A percentile compares a stretch with the other conserved stretches of the same genome.
phyloP scores from a whole-genome alignment of 2,329 filamentous ascomycete genomes.

The Macroventuria anomochaeta region DNA sequence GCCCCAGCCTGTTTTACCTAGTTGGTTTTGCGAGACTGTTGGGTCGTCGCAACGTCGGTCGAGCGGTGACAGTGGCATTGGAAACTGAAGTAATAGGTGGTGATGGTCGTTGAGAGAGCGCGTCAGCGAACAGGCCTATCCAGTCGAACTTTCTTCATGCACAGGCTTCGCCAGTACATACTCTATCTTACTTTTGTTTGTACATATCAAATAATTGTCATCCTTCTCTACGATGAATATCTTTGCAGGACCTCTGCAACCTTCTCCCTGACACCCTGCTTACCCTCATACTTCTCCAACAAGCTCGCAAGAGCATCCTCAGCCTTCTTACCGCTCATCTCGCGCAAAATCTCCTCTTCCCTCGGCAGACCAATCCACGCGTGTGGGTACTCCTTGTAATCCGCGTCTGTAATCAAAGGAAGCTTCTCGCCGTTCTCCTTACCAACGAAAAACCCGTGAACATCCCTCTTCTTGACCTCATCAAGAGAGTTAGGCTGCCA shows the following conservation, averaged over 20 bases:
- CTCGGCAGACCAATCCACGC: conserved; percentile 72
- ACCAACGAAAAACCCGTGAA: conserved; percentile 71
- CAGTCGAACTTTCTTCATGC: too few relatives aligned
- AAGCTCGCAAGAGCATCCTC: conserved; percentile 51
- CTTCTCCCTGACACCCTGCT: conserved; percentile 63
- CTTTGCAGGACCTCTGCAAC: conserved; percentile 66
- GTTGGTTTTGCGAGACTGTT: too few relatives aligned
- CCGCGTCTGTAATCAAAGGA: conserved; percentile 64
- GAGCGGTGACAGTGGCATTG: too few relatives aligned
- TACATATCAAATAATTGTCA: not conserved
- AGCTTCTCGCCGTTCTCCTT: conserved; percentile 52
- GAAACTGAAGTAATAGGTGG: too few relatives aligned
- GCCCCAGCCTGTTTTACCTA: too few relatives aligned
- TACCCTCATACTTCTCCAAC: conserved; percentile 51
- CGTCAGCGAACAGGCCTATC: too few relatives aligned
- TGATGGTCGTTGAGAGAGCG: too few relatives aligned
- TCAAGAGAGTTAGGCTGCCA: conserved; percentile 79
- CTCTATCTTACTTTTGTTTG: not conserved
- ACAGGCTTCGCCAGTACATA: too few relatives aligned
- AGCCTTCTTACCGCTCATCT: conserved; percentile 44
- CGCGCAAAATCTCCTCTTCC: conserved; percentile 66
- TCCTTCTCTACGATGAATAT: conserved; percentile 3
- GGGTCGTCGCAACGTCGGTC: too few relatives aligned
- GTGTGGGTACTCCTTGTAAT: conserved; percentile 79
- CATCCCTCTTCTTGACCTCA: conserved; percentile 65